Evolutionary conservation across 2,329 filamentous ascomycete genomes (phyloP), one percentile per base, ranked within the genome.

Genomic region (Didymella pinodella): DNA sequence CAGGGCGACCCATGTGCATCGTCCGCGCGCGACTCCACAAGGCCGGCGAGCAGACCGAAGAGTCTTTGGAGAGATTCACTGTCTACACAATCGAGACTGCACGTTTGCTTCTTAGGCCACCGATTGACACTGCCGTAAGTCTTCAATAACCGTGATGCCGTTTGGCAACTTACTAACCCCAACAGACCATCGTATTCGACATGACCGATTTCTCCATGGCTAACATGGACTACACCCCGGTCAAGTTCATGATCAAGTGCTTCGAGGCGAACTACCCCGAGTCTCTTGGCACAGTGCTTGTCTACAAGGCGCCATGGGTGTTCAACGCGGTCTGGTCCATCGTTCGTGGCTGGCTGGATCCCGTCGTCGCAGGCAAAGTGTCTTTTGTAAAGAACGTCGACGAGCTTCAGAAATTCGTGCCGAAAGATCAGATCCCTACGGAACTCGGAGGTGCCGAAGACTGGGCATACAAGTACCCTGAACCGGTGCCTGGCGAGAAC

Each of bases 191-290:
- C 64, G 81, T 99, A 46, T 99, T 99, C 73, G 95, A 99, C 76
- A 94, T 99, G 92, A 96, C 91, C 7, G 87, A 89, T 63, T 98
- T 98, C 77, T 91, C 90, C 18, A 84, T 98, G 81, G 90, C 93
- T 16, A 99, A 99, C 78, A 98, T 99, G 95, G 95, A 99, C 77
- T 98, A 98, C 76, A 87, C 91, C 0, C 94, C 95, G 1, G 92
- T 99, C 57, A 99, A 97, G 73, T 99, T 98, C 80, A 97, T 99
- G 90, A 97, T 99, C 78, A 96, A 97, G 78, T 97, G 93, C 77
- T 99, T 99, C 74, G 95, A 99, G 80, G 95, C 95, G 60, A 98
- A 99, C 76, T 99, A 98, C 70, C 95, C 95, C 0, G 95, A 99
- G 77, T 94, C 88, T 47, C 84, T 99, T 1, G 95, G 94, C 28